Base-by-base conservation (phyloP, 1,139 yeast genomes). In the Zygosaccharomyces sapae region DNA sequence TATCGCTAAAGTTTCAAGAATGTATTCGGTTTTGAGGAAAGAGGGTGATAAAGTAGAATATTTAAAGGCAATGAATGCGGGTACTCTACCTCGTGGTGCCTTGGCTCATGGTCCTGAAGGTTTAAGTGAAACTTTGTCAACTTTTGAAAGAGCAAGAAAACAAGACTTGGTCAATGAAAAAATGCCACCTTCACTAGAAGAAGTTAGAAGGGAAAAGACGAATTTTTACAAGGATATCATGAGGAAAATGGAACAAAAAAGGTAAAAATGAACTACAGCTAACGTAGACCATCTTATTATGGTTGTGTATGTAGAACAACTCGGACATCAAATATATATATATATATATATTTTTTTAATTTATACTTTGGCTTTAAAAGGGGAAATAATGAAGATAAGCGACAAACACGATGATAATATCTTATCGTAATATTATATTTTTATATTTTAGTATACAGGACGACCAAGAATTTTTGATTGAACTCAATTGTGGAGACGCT, bases 1-100 rank as follows among this genome's bases (percentile, higher is more conserved):
- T 19, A 92, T 92, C 68, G 97, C 97, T 27, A 78, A 96, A 54
- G 86, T 92, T 51, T 86, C 96, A 18, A 77, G 97, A 51, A 89
- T 92, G 96, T 92, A 86, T 69, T 86, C 83, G 58, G 84, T 90
- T 5, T 73, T 92, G 58, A 77, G 97, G 57, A 89, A 88, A 63
- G 97, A 92, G 65, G 80, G 92, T 43, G 97, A 88, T 65, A 83
- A 81, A 56, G 95, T 92, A 41, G 83, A 85, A 48, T 89, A 82
- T 61, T 75, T 92, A 62, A 87, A 88, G 68, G 74, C 77, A 29
- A 76, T 81, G 55, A 75, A 85, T 55, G 81, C 83, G 31, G 83
- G 88, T 33, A 79, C 71, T 18, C 72, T 92, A 55, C 97, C 98
- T 13, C 83, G 86, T 61, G 98, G 98, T 18, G 81, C 95, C 3